Percentiles rank a stretch among this genome's conserved stretches.
These are phyloP conservation scores for Euphrasia arctica DNA, from an alignment of 305 asterid species.

Conservation along the genomic window DNA sequence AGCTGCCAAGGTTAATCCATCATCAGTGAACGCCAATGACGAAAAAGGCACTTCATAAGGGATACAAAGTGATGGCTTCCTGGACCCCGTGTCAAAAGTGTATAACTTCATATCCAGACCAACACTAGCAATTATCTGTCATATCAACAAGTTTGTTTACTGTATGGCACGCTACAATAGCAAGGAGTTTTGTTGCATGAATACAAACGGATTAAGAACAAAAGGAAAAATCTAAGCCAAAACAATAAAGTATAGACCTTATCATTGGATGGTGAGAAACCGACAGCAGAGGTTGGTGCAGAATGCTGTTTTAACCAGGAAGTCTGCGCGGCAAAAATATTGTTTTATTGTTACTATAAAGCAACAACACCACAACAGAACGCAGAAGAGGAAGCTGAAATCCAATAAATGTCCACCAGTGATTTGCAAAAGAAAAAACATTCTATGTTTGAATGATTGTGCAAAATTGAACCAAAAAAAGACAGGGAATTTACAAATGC, in stretches of 20 bases:
- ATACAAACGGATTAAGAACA: conserved; percentile 10
- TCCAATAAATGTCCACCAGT: too few species aligned
- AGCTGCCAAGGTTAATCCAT: conserved; percentile 90
- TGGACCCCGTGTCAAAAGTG: conserved; percentile 83
- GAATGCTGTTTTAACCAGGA: conserved; percentile 99
- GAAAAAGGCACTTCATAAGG: conserved; percentile 93
- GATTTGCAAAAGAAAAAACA: too few species aligned
- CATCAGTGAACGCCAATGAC: conserved; percentile 86
- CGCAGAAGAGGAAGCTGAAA: conserved; percentile 5
- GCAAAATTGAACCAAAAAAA: too few species aligned
- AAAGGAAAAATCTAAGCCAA: neutral
- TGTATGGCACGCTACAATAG: conserved; percentile 9
- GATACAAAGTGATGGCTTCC: conserved; percentile 79
- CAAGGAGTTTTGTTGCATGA: conserved; percentile 20
- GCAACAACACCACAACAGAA: conserved; percentile 13
- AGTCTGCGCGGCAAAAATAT: conserved; percentile 45
- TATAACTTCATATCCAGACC: conserved; percentile 96
- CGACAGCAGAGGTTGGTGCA: conserved; percentile 91
- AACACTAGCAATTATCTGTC: conserved; percentile 91
- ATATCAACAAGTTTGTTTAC: conserved; percentile 26
- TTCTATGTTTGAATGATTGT: too few species aligned
- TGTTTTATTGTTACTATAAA: conserved; percentile 8
- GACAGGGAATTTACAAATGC: too few species aligned
- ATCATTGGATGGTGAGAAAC: conserved; percentile 96
- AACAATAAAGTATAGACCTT: conserved; percentile 57